phyloP scores from a whole-genome alignment of 225 moss, liverwort and hornwort genomes.

The Pleurozium schreberi region DNA sequence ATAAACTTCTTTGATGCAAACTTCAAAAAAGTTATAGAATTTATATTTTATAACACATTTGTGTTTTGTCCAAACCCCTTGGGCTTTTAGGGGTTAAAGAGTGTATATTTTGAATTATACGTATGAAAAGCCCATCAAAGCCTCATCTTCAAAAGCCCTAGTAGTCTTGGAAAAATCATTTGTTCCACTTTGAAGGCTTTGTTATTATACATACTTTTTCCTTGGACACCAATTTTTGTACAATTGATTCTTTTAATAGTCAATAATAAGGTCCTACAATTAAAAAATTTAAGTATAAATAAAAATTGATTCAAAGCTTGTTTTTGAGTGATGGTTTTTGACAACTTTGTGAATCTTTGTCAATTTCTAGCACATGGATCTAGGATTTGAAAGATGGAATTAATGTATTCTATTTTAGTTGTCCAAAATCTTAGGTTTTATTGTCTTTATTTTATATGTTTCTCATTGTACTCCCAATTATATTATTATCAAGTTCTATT shows the following conservation, averaged over 20 bases:
- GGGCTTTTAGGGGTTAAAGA: no score
- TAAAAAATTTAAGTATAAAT: not conserved
- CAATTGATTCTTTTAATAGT: no score
- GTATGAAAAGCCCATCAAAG: fast-evolving
- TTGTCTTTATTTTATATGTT: not conserved
- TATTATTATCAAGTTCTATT: not conserved
- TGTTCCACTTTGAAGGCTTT: not conserved
- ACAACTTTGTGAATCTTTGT: not conserved
- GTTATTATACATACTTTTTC: not conserved
- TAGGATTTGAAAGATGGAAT: not conserved
- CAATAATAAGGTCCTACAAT: not conserved
- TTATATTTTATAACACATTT: no score
- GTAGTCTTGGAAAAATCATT: no score
- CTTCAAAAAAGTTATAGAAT: no score
- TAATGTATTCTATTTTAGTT: fast-evolving
- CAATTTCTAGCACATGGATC: not conserved
- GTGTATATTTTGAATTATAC: not conserved
- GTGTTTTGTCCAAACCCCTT: no score
- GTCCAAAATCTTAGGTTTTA: not conserved
- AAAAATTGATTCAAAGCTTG: not conserved
- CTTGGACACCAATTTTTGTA: not conserved
- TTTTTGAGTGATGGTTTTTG: not conserved
- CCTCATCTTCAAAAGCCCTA: fast-evolving
- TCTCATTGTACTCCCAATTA: no score
- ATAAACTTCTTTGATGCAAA: no score